phyloP scores from a whole-genome alignment of 116 monocot species.

The Zostera marina region DNA sequence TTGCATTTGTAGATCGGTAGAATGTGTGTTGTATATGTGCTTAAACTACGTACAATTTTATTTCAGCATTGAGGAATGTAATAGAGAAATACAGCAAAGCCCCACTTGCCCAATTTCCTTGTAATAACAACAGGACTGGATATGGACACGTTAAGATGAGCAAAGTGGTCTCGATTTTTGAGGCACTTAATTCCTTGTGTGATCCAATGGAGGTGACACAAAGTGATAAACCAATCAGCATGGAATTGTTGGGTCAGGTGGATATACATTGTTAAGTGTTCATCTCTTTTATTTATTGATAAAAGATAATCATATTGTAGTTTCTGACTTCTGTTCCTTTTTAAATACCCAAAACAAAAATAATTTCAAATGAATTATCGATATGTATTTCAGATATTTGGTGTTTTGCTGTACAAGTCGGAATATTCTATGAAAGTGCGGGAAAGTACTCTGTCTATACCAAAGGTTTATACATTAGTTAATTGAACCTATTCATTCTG shows the following conservation, averaged over 20 bases:
- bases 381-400: conserved; percentile 59
- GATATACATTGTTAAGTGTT: not conserved
- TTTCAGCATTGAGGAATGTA: conserved; percentile 62
- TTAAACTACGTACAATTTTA: not conserved
- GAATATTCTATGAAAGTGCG: conserved; percentile 28
- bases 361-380: conserved; percentile 1
- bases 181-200: conserved; percentile 32
- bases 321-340: no score
- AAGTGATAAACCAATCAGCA: conserved; percentile 45
- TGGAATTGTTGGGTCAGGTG: conserved; percentile 92
- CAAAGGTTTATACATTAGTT: conserved; percentile 36
- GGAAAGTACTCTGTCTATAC: conserved; percentile 41
- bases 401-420: conserved; percentile 70
- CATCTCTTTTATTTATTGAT: not conserved
- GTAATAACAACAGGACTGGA: conserved; percentile 26
- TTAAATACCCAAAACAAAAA: not conserved
- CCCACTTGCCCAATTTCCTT: conserved; percentile 51
- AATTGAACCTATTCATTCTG: not conserved
- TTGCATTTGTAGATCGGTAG: no score
- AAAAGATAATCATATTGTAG: not conserved
- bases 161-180: conserved; percentile 46
- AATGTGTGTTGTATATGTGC: no score
- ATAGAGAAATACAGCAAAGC: conserved; percentile 37
- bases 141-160: conserved; percentile 45
- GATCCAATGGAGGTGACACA: conserved; percentile 23